phyloP scores from a whole-genome alignment of 345 rosid genomes.

The Carallia pectinifolia region DNA sequence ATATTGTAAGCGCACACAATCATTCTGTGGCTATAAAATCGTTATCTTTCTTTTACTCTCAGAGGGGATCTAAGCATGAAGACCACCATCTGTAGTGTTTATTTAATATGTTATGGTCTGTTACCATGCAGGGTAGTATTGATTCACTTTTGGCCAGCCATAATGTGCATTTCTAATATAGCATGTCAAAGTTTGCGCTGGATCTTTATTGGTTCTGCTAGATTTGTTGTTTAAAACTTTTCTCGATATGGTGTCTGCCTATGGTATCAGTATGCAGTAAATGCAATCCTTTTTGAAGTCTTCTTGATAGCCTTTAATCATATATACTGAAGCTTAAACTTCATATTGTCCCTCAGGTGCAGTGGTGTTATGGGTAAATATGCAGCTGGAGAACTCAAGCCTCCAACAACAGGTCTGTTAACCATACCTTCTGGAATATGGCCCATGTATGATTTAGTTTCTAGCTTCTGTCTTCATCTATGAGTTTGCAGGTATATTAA shows the following conservation, averaged over 20 bases:
- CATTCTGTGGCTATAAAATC: no score
- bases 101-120: no score
- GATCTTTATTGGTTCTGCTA: background rate
- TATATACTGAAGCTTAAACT: constrained; percentile 3
- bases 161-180: no score
- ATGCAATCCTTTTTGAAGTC: background rate
- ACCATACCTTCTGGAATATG: constrained; percentile 1
- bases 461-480: background rate
- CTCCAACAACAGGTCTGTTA: constrained; percentile 78
- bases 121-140: no score
- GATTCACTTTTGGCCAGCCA: no score
- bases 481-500: background rate
- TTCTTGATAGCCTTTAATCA: background rate
- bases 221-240: background rate
- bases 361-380: constrained; percentile 99
- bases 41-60: no score
- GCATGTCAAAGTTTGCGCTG: background rate
- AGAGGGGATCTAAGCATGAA: no score
- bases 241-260: background rate
- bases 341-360: constrained; percentile 54
- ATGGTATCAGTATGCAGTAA: no score
- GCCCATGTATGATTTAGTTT: background rate
- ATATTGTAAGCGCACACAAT: no score
- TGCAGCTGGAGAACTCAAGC: constrained; percentile 97
- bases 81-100: no score